Base-by-base conservation (phyloP, 1,284 basidiomycete species). In the Papiliotrema laurentii region DNA sequence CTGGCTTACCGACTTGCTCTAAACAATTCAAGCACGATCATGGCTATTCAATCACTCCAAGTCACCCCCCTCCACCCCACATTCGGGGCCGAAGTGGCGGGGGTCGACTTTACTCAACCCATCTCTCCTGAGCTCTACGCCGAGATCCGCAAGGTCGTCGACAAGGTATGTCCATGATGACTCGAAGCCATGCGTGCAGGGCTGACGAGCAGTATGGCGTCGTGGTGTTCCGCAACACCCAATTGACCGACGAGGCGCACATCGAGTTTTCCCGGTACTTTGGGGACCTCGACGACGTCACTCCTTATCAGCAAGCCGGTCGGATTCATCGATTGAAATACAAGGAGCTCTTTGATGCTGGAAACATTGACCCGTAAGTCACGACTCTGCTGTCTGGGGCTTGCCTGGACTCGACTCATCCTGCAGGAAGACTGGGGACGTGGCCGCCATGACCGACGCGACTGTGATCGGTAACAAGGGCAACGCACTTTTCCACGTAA, bases 201-300 rank as follows among this genome's bases (percentile, higher is more conserved):
- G 42, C 35, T 45, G 40, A 44, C 35, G 28, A 10, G 34, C 26
- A 56, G 60, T 62, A 64, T 40, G 62, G 62, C n/a, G 59, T 64
- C 3, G 44, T 64, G 7, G 59, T 64, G 3, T 60, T 59, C 52
- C 60, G 62, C 10, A 37, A 50, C n/a, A 64, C 62, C 10, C 55
- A 58, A 2, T 43, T 62, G 3, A 44, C 56, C 31, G 62, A 64
- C 42, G 53, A 55, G 37, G 26, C 39, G 21, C 62, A 64, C 45
- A 58, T 64, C 34, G 62, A 48, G 19, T 50, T 64, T 42, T 60
- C 60, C 14, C 40, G 51, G 6, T 21, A 54, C 14, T 55, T 62
- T 35, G 62, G 62, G 5, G 58, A 60, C 6, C 50, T 64, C 19
- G 62, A 64, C 53, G 62, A 64, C 45, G 55, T 64, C 9, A 57